A percentile compares a stretch with the other conserved stretches of the same genome.
These are phyloP conservation scores for Venturia oleaginea DNA, from an alignment of 2,329 filamentous ascomycete genomes.

Conservation along the genomic window DNA sequence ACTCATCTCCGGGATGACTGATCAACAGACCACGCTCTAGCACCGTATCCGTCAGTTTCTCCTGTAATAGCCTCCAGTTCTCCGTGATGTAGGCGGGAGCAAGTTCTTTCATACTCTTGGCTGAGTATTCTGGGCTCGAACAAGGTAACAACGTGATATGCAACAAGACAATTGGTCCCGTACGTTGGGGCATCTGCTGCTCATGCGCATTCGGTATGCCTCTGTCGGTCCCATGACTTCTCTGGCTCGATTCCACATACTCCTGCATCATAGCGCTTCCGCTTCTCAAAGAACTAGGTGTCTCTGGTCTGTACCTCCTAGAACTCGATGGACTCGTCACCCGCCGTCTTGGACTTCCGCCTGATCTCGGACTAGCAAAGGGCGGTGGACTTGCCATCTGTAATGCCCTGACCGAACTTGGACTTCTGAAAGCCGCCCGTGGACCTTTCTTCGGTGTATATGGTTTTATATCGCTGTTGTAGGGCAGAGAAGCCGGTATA, in stretches of 20 bases:
- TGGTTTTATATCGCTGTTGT: constrained; percentile 27
- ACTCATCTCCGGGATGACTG: constrained; percentile 70
- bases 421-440: constrained; percentile 58
- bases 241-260: background rate
- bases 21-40: constrained; percentile 65
- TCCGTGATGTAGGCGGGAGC: constrained; percentile 44
- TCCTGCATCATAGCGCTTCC: constrained; percentile 1
- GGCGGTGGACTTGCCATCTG: constrained; percentile 61
- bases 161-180: constrained; percentile 62
- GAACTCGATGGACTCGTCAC: background rate
- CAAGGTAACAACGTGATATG: constrained; percentile 70
- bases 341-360: background rate
- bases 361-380: constrained; percentile 32
- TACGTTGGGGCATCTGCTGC: constrained; percentile 21
- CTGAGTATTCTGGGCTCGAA: constrained; percentile 48
- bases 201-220: constrained; percentile 37
- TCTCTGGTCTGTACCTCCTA: background rate
- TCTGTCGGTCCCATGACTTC: background rate
- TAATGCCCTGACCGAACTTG: constrained; percentile 59
- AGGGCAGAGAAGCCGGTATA: constrained; percentile 23
- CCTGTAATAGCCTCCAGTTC: constrained; percentile 58
- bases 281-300: background rate
- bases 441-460: constrained; percentile 47
- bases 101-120: constrained; percentile 39
- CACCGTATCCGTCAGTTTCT: constrained; percentile 63